These are phyloP conservation scores for Verticillium klebahnii DNA, from an alignment of 2,329 filamentous ascomycete genomes.

Conservation along the genomic window DNA sequence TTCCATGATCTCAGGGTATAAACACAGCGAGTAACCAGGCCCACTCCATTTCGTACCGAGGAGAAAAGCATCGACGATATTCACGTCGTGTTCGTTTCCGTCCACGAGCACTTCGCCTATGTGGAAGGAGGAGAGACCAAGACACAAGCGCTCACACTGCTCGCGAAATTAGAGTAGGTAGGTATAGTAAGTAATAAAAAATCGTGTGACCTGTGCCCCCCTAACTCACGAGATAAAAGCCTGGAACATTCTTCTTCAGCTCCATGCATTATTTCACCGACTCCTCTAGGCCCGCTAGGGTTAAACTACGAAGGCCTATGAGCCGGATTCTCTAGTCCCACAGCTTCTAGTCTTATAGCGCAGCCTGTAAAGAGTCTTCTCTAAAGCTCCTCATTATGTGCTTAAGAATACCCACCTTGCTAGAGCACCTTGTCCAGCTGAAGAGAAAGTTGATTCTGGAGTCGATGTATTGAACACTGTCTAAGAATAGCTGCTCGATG, in stretches of 20 bases:
- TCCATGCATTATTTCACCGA: constrained; percentile 57
- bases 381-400: not conserved
- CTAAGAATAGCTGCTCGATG: not conserved
- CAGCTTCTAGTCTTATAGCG: constrained; percentile 30
- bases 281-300: constrained; percentile 30
- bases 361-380: not conserved
- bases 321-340: constrained; percentile 79
- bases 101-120: constrained; percentile 73
- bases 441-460: not conserved
- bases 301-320: constrained; percentile 60
- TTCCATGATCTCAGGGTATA: constrained; percentile 76
- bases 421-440: not conserved
- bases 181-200: constrained; percentile 64
- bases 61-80: constrained; percentile 73
- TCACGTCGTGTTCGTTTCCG: constrained; percentile 58
- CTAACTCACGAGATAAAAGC: constrained; percentile 81
- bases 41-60: constrained; percentile 77
- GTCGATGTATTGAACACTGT: not conserved
- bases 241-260: constrained; percentile 60
- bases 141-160: constrained; percentile 63
- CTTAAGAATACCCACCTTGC: not conserved
- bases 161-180: constrained; percentile 85
- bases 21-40: constrained; percentile 75
- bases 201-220: constrained; percentile 70
- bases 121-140: constrained; percentile 82